These are phyloP conservation scores for Aureobasidium namibiae DNA, from an alignment of 2,329 filamentous ascomycete genomes.

Conservation along the genomic window DNA sequence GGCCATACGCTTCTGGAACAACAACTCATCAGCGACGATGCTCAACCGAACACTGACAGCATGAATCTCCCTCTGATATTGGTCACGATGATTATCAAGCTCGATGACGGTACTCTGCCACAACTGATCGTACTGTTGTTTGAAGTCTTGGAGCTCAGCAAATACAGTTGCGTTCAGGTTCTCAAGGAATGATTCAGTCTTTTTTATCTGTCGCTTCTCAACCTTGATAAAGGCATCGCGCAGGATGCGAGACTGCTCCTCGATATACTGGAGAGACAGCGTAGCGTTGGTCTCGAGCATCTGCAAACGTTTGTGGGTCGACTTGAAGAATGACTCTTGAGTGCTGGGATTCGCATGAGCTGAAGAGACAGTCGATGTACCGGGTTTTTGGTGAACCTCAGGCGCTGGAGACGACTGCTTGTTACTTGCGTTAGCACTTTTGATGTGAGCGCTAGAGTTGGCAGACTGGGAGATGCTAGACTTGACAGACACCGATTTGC, in stretches of 20 bases:
- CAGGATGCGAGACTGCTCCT: slow-evolving; percentile 86
- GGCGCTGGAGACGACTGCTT: neutral
- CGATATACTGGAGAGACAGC: slow-evolving; percentile 88
- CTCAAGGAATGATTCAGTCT: slow-evolving; percentile 72
- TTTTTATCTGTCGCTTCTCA: slow-evolving; percentile 78
- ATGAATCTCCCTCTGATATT: slow-evolving; percentile 73
- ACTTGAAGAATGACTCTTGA: slow-evolving; percentile 97
- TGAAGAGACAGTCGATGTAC: slow-evolving; percentile 9
- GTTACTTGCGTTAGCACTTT: neutral
- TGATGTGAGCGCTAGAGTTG: neutral
- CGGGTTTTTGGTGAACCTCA: neutral
- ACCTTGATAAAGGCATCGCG: slow-evolving; percentile 80
- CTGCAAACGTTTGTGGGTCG: slow-evolving; percentile 84
- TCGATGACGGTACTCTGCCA: slow-evolving; percentile 95
- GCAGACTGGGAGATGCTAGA: neutral
- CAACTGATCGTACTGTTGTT: slow-evolving; percentile 86
- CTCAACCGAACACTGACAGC: slow-evolving; percentile 74
- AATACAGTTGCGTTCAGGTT: slow-evolving; percentile 83
- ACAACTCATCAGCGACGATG: slow-evolving; percentile 85
- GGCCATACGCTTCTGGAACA: slow-evolving; percentile 78
- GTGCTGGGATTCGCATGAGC: slow-evolving; percentile 36
- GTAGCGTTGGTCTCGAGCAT: slow-evolving; percentile 89
- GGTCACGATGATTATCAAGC: slow-evolving; percentile 78
- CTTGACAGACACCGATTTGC: neutral
- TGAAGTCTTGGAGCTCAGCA: slow-evolving; percentile 66